Base-by-base conservation (phyloP, 306 rosid genomes). In the Cucumis sativus region DNA sequence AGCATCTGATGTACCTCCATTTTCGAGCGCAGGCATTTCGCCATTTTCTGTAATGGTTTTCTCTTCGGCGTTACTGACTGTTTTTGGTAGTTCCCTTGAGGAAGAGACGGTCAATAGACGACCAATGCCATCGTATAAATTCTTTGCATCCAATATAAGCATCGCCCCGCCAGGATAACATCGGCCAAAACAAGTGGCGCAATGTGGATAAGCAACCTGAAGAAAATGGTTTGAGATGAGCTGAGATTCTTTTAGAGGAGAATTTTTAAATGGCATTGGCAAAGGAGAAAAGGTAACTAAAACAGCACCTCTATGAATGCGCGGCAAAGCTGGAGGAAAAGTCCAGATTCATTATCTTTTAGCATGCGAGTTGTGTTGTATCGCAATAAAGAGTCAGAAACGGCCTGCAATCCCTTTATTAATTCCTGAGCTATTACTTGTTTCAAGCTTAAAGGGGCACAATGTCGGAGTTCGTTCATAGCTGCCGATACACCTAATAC, bases 401-500 rank as follows among this genome's bases (percentile, higher is more conserved):
- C 96, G 47, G 87, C 84, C 78, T 71, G 91, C 79, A 96, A 82
- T 47, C 98, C 97, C 88, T 89, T 89, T 25, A 96, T 82, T 84
- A 96, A 71, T 86, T 92, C 92, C 77, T 90, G 92, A 83, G 92
- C 92, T 81, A 96, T 91, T 75, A 91, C 87, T 63, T 86, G 85
- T 75, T 91, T 96, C 84, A 96, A 84, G 79, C 99, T 92, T 85
- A 89, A 47, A 9, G 99, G 97, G 76, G 99, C 97, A 80, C 99
- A 96, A 11, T 97, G 98, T 63, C 98, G 99, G 21, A 96, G 86
- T 79, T 96, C 99, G 41, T 96, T 96, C 97, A 96, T 84, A 30
- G 97, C 98, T 25, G 96, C 98, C 71, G 99, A 91, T 68, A 92
- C 97, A 80, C 98, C 99, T 96, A 88, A 79, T 75, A 85, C 90